A percentile compares a stretch with the other conserved stretches of the same genome.
These are phyloP conservation scores for Phialocephala sp. DNA, from an alignment of 2,329 filamentous ascomycete species.

Conservation along the genomic window DNA sequence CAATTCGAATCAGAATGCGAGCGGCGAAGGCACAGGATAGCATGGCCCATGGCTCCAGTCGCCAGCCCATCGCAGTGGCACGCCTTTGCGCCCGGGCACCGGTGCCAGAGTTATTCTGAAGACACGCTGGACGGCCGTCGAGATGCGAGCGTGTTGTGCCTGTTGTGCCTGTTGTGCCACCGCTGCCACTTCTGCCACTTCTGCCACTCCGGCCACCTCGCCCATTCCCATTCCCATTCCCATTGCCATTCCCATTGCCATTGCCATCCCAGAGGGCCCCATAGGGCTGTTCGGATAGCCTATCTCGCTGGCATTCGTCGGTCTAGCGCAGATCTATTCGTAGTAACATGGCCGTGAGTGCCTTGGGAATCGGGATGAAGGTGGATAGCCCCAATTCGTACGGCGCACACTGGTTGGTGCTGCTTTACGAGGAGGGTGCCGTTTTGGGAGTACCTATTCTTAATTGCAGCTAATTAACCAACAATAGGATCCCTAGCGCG, in stretches of 20 bases:
- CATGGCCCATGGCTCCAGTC: not conserved
- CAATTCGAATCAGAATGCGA: conserved; percentile 1
- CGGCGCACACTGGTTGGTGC: conserved; percentile 19
- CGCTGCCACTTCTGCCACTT: not conserved
- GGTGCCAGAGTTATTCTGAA: not conserved
- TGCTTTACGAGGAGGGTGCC: conserved; percentile 28
- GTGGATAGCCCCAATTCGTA: not conserved
- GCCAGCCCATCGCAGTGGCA: not conserved
- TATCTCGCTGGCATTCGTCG: conserved; percentile 22
- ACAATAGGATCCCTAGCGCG: conserved; percentile 16
- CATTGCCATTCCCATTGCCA: too few species aligned
- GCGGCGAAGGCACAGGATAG: not conserved
- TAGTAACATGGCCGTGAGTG: conserved; percentile 21
- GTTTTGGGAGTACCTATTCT: conserved; percentile 30
- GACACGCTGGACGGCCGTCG: not conserved
- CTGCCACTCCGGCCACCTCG: too few species aligned
- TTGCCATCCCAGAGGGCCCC: too few species aligned
- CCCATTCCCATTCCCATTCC: too few species aligned
- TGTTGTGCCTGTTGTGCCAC: too few species aligned
- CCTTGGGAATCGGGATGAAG: too few species aligned
- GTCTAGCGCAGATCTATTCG: conserved; percentile 36
- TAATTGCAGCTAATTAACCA: conserved; percentile 32
- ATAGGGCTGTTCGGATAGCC: conserved; percentile 29
- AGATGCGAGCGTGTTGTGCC: not conserved
- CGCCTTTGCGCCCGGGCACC: too few species aligned